phyloP scores from a whole-genome alignment of 805 yeast genomes.

The Saccharomycopsis babjevae region DNA sequence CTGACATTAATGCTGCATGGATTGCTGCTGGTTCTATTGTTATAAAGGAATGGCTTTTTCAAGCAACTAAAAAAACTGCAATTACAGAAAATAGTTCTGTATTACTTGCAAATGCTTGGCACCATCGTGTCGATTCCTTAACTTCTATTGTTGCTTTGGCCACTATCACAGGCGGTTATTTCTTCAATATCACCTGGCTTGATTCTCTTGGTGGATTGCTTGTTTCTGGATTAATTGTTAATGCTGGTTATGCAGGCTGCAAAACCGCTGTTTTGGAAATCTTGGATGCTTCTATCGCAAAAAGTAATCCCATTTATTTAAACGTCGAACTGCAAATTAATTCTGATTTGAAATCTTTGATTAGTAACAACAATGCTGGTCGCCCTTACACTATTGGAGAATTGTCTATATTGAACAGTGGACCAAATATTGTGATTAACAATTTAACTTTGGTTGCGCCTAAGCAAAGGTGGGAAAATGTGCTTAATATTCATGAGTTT shows the following conservation, averaged over 20 bases:
- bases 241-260: conserved; percentile 76
- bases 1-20: conserved; percentile 91
- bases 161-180: conserved; percentile 78
- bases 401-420: conserved; percentile 42
- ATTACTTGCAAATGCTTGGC: conserved; percentile 96
- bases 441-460: conserved; percentile 30
- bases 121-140: conserved; percentile 87
- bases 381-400: conserved; percentile 30
- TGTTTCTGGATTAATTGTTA: conserved; percentile 72
- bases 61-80: conserved; percentile 76
- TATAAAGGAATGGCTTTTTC: conserved; percentile 81
- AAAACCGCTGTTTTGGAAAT: conserved; percentile 62
- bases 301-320: conserved; percentile 38
- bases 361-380: conserved; percentile 34
- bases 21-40: conserved; percentile 82
- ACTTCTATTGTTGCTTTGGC: conserved; percentile 85
- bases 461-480: conserved; percentile 36
- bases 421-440: conserved; percentile 43
- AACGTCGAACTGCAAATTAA: conserved; percentile 33
- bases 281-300: conserved; percentile 59
- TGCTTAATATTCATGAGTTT: conserved; percentile 31
- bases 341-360: conserved; percentile 25
- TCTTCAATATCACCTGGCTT: conserved; percentile 69
- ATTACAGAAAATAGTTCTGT: conserved; percentile 73
- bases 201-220: conserved; percentile 89